Conservation (phyloP, 1,139 yeast species). For the Diutina ranongensis region DNA sequence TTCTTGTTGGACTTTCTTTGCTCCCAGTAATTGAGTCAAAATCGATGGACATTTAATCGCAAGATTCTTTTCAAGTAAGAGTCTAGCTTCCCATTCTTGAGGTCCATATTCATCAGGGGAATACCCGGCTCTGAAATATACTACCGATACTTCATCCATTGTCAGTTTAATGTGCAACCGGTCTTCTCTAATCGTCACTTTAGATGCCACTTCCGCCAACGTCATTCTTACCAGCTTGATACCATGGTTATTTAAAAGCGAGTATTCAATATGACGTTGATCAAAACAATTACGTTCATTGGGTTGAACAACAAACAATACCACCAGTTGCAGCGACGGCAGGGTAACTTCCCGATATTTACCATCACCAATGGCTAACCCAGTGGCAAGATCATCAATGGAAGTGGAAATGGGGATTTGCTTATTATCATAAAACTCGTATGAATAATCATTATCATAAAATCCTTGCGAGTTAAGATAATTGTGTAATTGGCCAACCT, state of each 20-base stretch:
- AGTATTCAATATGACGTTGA: slow-evolving; percentile 74
- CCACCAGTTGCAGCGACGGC: slow-evolving; percentile 30
- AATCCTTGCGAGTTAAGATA: slow-evolving; percentile 47
- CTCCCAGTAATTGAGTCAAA: slow-evolving; percentile 81
- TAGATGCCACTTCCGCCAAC: slow-evolving; percentile 42
- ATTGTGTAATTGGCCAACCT: slow-evolving; percentile 66
- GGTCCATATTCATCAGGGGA: slow-evolving; percentile 65
- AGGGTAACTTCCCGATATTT: slow-evolving; percentile 25
- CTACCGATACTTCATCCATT: slow-evolving; percentile 70
- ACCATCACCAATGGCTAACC: slow-evolving; percentile 55
- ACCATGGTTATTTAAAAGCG: slow-evolving; percentile 43
- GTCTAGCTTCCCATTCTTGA: slow-evolving; percentile 63
- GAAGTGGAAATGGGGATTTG: slow-evolving; percentile 63
- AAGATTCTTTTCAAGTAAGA: slow-evolving; percentile 53
- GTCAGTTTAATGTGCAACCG: slow-evolving; percentile 41
- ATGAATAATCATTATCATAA: slow-evolving; percentile 30
- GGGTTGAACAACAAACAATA: slow-evolving; percentile 74
- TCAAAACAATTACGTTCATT: slow-evolving; percentile 84
- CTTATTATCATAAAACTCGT: slow-evolving; percentile 30
- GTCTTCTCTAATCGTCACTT: slow-evolving; percentile 28
- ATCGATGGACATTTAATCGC: slow-evolving; percentile 91
- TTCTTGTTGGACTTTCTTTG: slow-evolving; percentile 86
- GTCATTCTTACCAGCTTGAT: slow-evolving; percentile 56
- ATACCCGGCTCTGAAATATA: slow-evolving; percentile 84
- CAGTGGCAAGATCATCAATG: slow-evolving; percentile 47